These are phyloP conservation scores for Geum urbanum DNA, from an alignment of 306 rosid species.

Conservation along the genomic window DNA sequence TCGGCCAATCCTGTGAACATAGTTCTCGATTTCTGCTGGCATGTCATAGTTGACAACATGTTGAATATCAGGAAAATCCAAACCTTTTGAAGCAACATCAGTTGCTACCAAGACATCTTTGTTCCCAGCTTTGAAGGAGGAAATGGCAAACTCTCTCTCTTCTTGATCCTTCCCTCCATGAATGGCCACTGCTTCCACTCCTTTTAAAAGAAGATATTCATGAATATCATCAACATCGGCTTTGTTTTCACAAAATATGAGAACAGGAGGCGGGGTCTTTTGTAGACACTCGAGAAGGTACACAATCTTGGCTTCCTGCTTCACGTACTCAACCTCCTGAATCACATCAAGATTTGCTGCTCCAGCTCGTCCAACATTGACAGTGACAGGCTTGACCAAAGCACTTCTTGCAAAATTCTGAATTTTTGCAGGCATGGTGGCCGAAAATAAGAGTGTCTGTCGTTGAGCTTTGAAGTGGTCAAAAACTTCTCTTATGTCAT, in stretches of 20 bases:
- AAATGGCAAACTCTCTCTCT: slow-evolving; percentile 81
- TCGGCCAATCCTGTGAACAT: slow-evolving; percentile 92
- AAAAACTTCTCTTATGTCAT: slow-evolving; percentile 82
- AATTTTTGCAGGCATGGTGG: slow-evolving; percentile 92
- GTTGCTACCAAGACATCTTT: slow-evolving; percentile 97
- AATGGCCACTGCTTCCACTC: slow-evolving; percentile 92
- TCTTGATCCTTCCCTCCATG: slow-evolving; percentile 98
- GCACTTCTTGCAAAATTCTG: slow-evolving; percentile 89
- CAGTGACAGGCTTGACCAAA: slow-evolving; percentile 67
- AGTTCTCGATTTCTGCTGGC: slow-evolving; percentile 96
- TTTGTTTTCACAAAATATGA: slow-evolving; percentile 84
- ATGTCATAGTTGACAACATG: slow-evolving; percentile 90
- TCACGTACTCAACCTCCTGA: slow-evolving; percentile 91
- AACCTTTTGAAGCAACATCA: slow-evolving; percentile 90
- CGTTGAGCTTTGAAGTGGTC: slow-evolving; percentile 92
- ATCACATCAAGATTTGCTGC: slow-evolving; percentile 92
- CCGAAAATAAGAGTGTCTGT: slow-evolving; percentile 85
- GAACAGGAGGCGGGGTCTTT: slow-evolving; percentile 86
- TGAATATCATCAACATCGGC: slow-evolving; percentile 95
- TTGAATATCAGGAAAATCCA: slow-evolving; percentile 96
- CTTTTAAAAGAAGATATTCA: slow-evolving; percentile 87
- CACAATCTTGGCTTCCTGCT: slow-evolving; percentile 87
- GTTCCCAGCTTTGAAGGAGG: slow-evolving; percentile 71
- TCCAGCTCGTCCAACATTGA: slow-evolving; percentile 92
- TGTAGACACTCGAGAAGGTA: slow-evolving; percentile 89